Conservation (phyloP, 1,139 yeast genomes). For the Pichia kudriavzevii region DNA sequence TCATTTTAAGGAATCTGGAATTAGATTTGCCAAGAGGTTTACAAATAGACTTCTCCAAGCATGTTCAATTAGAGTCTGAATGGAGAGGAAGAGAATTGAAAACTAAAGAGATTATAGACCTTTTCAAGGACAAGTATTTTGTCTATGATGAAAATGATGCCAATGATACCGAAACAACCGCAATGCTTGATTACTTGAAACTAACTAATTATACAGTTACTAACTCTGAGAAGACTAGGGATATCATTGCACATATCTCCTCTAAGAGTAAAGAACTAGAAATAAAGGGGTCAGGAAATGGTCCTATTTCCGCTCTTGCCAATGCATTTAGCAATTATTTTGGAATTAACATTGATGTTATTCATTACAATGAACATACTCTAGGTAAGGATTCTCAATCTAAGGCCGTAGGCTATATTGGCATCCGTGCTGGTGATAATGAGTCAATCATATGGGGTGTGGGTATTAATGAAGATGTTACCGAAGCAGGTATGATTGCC, state of each 20-base stretch:
- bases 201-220: conserved; percentile 42
- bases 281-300: conserved; percentile 77
- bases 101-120: conserved; percentile 62
- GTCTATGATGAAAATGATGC: conserved; percentile 36
- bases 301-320: conserved; percentile 87
- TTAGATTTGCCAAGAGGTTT: conserved; percentile 87
- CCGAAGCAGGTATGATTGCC: conserved; percentile 81
- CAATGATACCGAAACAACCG: conserved; percentile 14
- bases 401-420: conserved; percentile 84
- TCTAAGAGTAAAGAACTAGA: conserved; percentile 26
- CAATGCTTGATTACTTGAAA: conserved; percentile 29
- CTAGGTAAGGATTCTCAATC: conserved; percentile 81
- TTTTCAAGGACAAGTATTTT: conserved; percentile 69
- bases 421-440: conserved; percentile 24
- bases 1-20: conserved; percentile 78
- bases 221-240: conserved; percentile 31
- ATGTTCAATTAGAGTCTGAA: conserved; percentile 81
- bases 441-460: conserved; percentile 68
- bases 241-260: conserved; percentile 42
- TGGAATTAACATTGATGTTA: conserved; percentile 56
- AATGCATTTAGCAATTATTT: conserved; percentile 63
- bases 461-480: conserved; percentile 88
- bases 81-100: conserved; percentile 76
- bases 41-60: conserved; percentile 82
- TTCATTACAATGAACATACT: conserved; percentile 86